phyloP scores from a whole-genome alignment of 179 eudicot genomes.

The Sideroxylon spinosum region DNA sequence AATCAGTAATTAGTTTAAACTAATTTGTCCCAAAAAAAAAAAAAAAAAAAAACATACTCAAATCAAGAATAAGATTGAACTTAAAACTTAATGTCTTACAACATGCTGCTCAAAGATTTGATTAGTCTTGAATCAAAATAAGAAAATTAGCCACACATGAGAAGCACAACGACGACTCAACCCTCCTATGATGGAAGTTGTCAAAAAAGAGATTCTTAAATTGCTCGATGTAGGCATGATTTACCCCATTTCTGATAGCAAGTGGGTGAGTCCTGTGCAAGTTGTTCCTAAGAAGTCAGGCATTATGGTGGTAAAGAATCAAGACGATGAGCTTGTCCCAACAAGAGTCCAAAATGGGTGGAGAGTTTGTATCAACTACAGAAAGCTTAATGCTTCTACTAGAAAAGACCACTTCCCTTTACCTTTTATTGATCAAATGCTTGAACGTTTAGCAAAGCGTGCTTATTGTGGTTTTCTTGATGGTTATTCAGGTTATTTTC shows the following conservation, averaged over 20 bases:
- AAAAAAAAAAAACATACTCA: too few relatives aligned
- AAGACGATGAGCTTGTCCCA: background rate
- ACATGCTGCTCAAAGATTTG: too few relatives aligned
- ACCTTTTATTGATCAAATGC: background rate
- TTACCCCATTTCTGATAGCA: background rate
- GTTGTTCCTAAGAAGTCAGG: background rate
- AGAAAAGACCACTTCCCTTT: background rate
- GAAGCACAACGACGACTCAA: background rate
- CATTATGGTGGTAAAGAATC: background rate
- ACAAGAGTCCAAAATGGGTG: too few relatives aligned
- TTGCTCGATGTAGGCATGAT: background rate
- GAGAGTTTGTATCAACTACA: background rate
- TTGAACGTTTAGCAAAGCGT: background rate
- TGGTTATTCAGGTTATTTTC: background rate
- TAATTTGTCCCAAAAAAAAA: too few relatives aligned
- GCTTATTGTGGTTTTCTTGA: background rate
- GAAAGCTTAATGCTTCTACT: constrained; percentile 2
- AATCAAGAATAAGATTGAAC: too few relatives aligned
- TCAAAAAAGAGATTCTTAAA: background rate
- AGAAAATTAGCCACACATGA: too few relatives aligned
- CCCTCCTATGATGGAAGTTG: background rate
- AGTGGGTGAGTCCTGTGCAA: background rate
- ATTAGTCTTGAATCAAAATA: too few relatives aligned
- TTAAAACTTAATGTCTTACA: too few relatives aligned
- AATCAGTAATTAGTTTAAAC: too few relatives aligned